phyloP scores from a whole-genome alignment of 2,329 filamentous ascomycete species.

The Colletotrichum sp. region DNA sequence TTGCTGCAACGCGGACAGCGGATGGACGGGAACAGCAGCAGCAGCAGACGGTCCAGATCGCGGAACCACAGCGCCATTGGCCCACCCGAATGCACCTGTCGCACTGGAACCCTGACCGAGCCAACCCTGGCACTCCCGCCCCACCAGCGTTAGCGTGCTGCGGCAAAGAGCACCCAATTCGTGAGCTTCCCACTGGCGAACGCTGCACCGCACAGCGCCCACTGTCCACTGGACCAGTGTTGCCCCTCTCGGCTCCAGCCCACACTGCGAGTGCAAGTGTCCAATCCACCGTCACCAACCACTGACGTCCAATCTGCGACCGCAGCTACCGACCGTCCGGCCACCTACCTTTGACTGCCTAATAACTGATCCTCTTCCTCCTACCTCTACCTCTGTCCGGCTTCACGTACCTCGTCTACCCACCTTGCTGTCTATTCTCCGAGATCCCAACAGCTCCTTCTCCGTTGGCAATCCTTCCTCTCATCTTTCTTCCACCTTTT shows the following conservation, averaged over 20 bases:
- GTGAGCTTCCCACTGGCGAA: neutral
- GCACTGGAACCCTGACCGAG: neutral
- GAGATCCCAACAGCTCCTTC: constrained; percentile 2
- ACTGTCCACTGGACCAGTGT: neutral
- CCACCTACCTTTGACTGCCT: neutral
- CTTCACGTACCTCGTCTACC: neutral
- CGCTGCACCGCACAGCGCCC: neutral
- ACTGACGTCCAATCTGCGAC: constrained; percentile 11
- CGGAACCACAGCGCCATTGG: neutral
- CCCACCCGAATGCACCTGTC: neutral
- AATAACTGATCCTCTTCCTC: neutral
- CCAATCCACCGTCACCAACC: constrained; percentile 11
- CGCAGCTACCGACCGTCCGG: constrained; percentile 4
- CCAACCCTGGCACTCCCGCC: neutral
- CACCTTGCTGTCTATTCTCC: neutral
- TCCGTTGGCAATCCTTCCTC: neutral
- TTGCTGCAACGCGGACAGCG: neutral
- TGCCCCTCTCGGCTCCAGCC: constrained; percentile 14
- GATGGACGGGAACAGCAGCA: neutral
- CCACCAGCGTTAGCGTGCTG: neutral
- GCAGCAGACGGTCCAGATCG: neutral
- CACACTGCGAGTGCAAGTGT: neutral
- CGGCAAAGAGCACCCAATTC: neutral
- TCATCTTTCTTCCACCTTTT: neutral
- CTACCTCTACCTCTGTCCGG: neutral